These are phyloP conservation scores for Calamus simplicifolius DNA, from an alignment of 176 grass and related monocot genomes.

Conservation along the genomic window DNA sequence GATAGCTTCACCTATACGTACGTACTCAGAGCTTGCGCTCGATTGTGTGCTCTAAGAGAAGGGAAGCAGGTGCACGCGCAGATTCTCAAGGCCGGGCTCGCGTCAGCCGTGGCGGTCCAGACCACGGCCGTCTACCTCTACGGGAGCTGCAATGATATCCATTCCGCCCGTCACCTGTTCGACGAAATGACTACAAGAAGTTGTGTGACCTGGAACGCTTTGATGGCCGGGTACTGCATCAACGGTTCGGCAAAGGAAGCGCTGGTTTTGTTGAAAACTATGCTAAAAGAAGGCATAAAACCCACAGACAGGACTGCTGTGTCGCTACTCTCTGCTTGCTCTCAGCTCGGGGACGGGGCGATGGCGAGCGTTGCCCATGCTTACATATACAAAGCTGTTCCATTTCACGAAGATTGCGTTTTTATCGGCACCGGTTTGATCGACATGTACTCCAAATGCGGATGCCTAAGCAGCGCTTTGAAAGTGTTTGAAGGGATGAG, in stretches of 20 bases:
- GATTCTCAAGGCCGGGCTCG: not conserved
- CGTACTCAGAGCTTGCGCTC: slow-evolving; percentile 1
- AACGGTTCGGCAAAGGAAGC: not conserved
- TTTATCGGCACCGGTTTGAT: slow-evolving; percentile 6
- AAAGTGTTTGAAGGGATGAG: slow-evolving; percentile 6
- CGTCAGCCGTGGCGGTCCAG: not conserved
- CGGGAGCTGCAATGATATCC: not conserved
- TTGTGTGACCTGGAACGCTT: slow-evolving; percentile 9
- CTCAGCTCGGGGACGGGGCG: not conserved
- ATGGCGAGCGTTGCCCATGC: not conserved
- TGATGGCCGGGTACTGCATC: slow-evolving; percentile 7
- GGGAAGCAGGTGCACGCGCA: slow-evolving; percentile 8
- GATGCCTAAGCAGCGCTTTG: slow-evolving; percentile 3
- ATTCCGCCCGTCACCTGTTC: slow-evolving; percentile 2
- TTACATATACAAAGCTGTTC: not conserved
- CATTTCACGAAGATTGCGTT: not conserved
- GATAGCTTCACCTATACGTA: not conserved
- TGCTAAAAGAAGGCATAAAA: not conserved
- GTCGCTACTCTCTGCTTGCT: slow-evolving; percentile 6
- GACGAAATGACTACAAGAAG: slow-evolving; percentile 9
- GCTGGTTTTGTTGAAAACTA: slow-evolving; percentile 6
- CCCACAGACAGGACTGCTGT: not conserved
- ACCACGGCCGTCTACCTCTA: slow-evolving; percentile 6
- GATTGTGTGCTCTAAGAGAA: slow-evolving; percentile 2
- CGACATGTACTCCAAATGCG: slow-evolving; percentile 20